Evolutionary conservation across 1,284 basidiomycete genomes (phyloP), one percentile per base, ranked within the genome.

Genomic region (Porogramme epimiltina): DNA sequence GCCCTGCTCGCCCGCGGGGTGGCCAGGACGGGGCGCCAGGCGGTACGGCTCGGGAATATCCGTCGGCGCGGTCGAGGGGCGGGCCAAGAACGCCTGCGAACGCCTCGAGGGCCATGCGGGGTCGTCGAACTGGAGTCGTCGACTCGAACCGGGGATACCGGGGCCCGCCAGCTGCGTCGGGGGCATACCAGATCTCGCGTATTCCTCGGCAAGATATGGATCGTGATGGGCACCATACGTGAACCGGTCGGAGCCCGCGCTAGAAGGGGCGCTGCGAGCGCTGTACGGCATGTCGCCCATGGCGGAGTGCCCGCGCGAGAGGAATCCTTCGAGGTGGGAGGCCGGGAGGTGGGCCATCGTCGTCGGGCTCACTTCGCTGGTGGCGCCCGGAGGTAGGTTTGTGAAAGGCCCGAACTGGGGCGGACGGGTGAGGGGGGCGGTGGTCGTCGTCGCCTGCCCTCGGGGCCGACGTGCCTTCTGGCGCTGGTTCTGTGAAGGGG

Each of bases 381-480:
- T 49, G 16, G 57, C 18, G 23, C 54, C 62, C 0, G 62, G 69
- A 19, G 74, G 72, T 39, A 69, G 70, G 61, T 72, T 79, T 38
- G 79, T 73, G 59, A 83, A 86, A 15, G 82, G 75, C 23, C 81
- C 81, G 62, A 82, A 85, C 60, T 84, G 83, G 15, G 80, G 80
- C 11, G 78, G 79, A 49, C 76, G 79, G 54, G 73, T 71, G 51
- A 77, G 66, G 42, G 81, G 76, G 9, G 73, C 69, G 38, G 67
- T 61, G 4, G 57, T 59, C n/a, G 57, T 52, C 16, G 51, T 44
- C 52, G 63, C 66, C 51, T 70, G 70, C 43, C 67, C 69, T 45
- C 80, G 81, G 38, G 86, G 88, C 45, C 85, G 83, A 62, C 87
- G 78, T 11, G 88, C 86, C 66, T 91, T 91, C 73, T 91, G 88